phyloP scores from a whole-genome alignment of 805 yeast species.

The Starmerella bombi region DNA sequence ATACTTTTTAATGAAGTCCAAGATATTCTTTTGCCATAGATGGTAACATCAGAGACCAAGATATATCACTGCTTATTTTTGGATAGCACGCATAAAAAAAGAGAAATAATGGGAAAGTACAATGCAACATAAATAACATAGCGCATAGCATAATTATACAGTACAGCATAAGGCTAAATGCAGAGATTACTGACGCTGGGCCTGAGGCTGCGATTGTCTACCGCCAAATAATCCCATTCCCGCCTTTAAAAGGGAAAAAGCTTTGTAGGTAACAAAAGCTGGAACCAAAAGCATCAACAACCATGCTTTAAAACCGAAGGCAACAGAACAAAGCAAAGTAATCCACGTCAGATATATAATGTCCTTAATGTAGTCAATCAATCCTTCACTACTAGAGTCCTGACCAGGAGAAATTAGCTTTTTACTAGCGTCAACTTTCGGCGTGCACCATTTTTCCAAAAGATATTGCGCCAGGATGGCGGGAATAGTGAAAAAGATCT shows the following conservation, averaged over 20 bases:
- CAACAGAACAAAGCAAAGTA: constrained; percentile 39
- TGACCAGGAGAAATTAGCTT: constrained; percentile 43
- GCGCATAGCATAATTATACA: no score
- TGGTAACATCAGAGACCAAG: no score
- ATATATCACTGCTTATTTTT: no score
- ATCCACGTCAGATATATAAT: constrained; percentile 51
- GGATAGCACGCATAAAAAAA: no score
- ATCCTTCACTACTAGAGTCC: constrained; percentile 48
- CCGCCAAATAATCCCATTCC: constrained; percentile 15
- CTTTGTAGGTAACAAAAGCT: constrained; percentile 16
- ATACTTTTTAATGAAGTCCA: no score
- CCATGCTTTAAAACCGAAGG: constrained; percentile 54
- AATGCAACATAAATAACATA: no score
- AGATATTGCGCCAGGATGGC: constrained; percentile 35
- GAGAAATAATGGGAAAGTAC: no score
- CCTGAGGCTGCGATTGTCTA: background rate
- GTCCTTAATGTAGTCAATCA: constrained; percentile 63
- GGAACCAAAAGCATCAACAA: constrained; percentile 31
- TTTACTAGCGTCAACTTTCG: constrained; percentile 34
- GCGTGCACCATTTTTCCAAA: constrained; percentile 50
- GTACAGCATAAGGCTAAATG: no score
- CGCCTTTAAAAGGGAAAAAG: constrained; percentile 14
- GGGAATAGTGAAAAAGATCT: constrained; percentile 33
- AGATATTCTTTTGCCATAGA: no score
- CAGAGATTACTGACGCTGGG: background rate